Conservation (phyloP, 495 filamentous ascomycete species). For the Aspergillus ellipticus region DNA sequence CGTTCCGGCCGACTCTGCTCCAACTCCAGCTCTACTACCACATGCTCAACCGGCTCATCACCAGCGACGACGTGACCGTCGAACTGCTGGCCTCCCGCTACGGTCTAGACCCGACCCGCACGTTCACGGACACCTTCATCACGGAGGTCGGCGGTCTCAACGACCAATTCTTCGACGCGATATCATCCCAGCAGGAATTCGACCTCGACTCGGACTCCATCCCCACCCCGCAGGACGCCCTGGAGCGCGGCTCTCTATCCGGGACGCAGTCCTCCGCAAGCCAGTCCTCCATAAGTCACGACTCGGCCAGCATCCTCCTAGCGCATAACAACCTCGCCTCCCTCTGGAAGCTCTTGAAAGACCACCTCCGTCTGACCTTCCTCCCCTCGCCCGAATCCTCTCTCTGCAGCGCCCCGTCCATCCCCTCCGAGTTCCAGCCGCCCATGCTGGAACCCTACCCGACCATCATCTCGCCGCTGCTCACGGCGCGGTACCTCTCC, state of each 20-base stretch:
- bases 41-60: slow-evolving; percentile 73
- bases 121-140: slow-evolving; percentile 79
- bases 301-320: slow-evolving; percentile 53
- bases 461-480: slow-evolving; percentile 42
- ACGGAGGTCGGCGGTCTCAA: slow-evolving; percentile 69
- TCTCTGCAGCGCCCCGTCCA: slow-evolving; percentile 33
- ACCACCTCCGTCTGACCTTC: slow-evolving; percentile 61
- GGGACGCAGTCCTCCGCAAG: background rate
- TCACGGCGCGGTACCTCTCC: slow-evolving; percentile 44
- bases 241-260: background rate
- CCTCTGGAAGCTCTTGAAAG: slow-evolving; percentile 67
- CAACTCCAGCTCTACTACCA: slow-evolving; percentile 90
- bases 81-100: slow-evolving; percentile 65
- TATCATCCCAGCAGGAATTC: slow-evolving; percentile 27
- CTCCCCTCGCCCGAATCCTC: slow-evolving; percentile 29
- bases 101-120: slow-evolving; percentile 53
- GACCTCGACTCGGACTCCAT: slow-evolving; percentile 28
- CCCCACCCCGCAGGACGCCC: slow-evolving; percentile 27
- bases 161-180: slow-evolving; percentile 49
- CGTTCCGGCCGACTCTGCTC: slow-evolving; percentile 73
- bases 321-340: slow-evolving; percentile 53
- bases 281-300: slow-evolving; percentile 30
- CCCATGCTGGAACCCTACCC: slow-evolving; percentile 55
- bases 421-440: slow-evolving; percentile 50
- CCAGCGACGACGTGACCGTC: slow-evolving; percentile 64